Conservation (phyloP, 768 basidiomycete genomes). For the Lentinula guzmanii region DNA sequence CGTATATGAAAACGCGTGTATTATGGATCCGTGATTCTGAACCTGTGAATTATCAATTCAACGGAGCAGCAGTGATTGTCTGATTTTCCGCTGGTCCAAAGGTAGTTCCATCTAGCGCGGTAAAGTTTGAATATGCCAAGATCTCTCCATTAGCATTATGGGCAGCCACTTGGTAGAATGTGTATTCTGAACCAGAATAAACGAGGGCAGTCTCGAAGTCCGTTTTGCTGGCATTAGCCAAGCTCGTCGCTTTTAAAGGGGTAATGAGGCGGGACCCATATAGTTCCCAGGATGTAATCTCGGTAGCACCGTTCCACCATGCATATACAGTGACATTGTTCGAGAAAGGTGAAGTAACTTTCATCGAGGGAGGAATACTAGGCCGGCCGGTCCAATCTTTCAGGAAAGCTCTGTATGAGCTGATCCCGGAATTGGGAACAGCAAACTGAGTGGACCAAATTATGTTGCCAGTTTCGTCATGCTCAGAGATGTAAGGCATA, state of each 20-base stretch:
- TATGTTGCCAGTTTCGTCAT: not conserved
- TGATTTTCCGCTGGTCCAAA: not conserved
- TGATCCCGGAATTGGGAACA: not conserved
- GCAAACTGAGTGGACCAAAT: not conserved
- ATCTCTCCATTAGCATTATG: not conserved
- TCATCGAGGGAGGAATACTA: not conserved
- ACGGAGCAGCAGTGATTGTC: not conserved
- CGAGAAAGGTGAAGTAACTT: not conserved
- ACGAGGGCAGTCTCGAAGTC: not conserved
- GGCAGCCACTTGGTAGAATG: not conserved
- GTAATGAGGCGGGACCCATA: not conserved
- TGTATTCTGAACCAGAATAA: not conserved
- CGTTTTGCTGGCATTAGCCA: not conserved
- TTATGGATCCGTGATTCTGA: not conserved
- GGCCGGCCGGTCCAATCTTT: not conserved
- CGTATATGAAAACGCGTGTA: not conserved
- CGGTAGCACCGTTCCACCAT: constrained; percentile 2
- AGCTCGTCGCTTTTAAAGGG: not conserved
- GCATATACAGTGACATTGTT: not conserved
- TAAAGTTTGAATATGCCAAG: not conserved
- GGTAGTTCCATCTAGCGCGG: not conserved
- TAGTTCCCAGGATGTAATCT: not conserved
- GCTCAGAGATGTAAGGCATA: not conserved
- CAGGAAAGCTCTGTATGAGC: not conserved
- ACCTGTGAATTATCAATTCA: not conserved